Evolutionary conservation across 345 rosid genomes (phyloP).

Genomic region (Salix brachista): DNA sequence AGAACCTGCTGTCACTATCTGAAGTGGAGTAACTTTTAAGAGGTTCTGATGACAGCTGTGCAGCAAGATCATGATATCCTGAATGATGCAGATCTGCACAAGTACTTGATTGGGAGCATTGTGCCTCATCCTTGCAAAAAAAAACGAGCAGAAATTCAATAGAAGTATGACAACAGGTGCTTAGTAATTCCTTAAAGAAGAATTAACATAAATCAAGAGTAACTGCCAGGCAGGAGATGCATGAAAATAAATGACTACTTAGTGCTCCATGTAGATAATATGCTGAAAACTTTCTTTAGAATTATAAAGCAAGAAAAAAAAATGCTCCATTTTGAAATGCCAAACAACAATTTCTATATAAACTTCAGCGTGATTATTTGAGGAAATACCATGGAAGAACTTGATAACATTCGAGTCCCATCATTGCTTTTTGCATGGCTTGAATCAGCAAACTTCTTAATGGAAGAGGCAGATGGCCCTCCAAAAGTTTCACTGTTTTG

Average conservation of each 20-base stretch:
- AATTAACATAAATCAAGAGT: not conserved
- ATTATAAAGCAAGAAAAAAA: not conserved
- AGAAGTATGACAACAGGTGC: not conserved
- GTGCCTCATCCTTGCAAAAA: constrained; percentile 52
- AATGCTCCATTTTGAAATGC: not conserved
- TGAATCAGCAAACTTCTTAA: constrained; percentile 36
- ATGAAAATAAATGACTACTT: not conserved
- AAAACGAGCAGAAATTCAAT: not conserved
- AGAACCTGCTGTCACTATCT: constrained; percentile 54
- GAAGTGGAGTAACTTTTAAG: constrained; percentile 35
- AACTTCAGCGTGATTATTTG: not conserved
- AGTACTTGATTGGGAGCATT: constrained; percentile 34
- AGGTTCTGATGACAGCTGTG: constrained; percentile 41
- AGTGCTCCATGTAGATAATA: not conserved
- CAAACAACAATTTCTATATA: not conserved
- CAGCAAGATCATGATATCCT: constrained; percentile 35
- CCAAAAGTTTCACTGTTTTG: constrained; percentile 59
- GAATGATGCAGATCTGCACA: constrained; percentile 34
- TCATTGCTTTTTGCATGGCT: constrained; percentile 39
- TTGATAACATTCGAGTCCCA: constrained; percentile 39
- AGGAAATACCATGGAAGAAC: constrained; percentile 46
- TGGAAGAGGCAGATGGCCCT: constrained; percentile 38
- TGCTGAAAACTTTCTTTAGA: not conserved
- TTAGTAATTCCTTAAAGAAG: not conserved
- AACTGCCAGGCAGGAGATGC: not conserved